Base-by-base conservation (phyloP, 192 early-diverging fungal species). In the Kickxella alabastrina region DNA sequence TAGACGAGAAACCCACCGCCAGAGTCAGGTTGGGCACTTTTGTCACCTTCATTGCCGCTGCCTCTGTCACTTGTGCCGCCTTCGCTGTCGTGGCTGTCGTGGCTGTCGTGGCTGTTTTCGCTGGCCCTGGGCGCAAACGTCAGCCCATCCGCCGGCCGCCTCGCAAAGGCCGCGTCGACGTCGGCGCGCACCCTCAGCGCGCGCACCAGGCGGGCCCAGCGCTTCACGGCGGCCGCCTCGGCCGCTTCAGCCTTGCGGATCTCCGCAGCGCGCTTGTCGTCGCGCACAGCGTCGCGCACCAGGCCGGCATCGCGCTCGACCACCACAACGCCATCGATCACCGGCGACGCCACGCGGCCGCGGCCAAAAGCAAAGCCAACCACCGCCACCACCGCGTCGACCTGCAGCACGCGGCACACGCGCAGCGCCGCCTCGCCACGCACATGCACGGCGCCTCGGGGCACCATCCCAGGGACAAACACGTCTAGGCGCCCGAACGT, bases 351-450 rank as follows among this genome's bases (percentile, higher is more conserved):
- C 14, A 25, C 32, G n/a, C n/a, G n/a, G 29, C 73, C 51, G 38
- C 49, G 54, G 12, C 57, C 42, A 35, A 65, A 75, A 9, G 57
- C 58, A 49, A 62, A 54, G 40, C 82, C 65, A 57, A 91, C 87
- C 42, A 95, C 91, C 6, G 90, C 92, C n/a, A 79, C 79, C 1
- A 77, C 90, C 55, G 77, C 92, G 47, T 93, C 89, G 14, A 95
- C 81, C 6, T 82, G 84, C 32, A 95, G 69, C 58, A 82, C 76
- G 38, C 78, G 78, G 26, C 92, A 92, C 21, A 98, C 46, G 23
- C 71, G 65, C 12, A 49, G 78, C 28, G 89, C 80, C 3, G 79
- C 81, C 13, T 78, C 52, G 39, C 78, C 74, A 40, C 70, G 63
- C 13, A 96, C 56, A 74, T 93, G 91, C 2, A 79, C 82, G 14